These are phyloP conservation scores for Quercus variabilis DNA, from an alignment of 306 rosid genomes.

Conservation along the genomic window DNA sequence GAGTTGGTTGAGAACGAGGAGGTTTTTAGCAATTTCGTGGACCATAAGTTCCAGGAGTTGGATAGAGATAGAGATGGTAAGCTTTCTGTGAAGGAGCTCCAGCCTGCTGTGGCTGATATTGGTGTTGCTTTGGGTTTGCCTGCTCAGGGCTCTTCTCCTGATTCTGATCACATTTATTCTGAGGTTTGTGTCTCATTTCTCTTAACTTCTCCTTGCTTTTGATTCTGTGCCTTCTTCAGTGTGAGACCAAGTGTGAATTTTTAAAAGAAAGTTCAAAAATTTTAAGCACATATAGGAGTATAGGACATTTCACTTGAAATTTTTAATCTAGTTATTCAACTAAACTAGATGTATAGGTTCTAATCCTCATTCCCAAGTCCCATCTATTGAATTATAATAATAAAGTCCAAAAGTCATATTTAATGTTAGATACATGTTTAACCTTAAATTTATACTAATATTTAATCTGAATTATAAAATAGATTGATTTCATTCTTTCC, in stretches of 20 bases:
- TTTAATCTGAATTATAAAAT: background rate
- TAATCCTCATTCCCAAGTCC: too few relatives aligned
- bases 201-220: background rate
- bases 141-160: slow-evolving; percentile 67
- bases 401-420: too few relatives aligned
- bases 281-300: too few relatives aligned
- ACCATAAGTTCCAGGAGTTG: slow-evolving; percentile 73
- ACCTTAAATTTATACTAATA: background rate
- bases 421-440: too few relatives aligned
- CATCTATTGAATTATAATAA: too few relatives aligned
- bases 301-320: too few relatives aligned
- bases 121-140: slow-evolving; percentile 98
- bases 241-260: background rate
- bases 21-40: slow-evolving; percentile 72
- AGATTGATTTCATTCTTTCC: background rate
- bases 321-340: too few relatives aligned
- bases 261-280: background rate
- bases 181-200: slow-evolving; percentile 40
- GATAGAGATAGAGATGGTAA: slow-evolving; percentile 84
- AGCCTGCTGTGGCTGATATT: slow-evolving; percentile 95
- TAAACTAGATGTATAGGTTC: too few relatives aligned
- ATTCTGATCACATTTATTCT: slow-evolving; percentile 78
- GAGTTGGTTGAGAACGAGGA: slow-evolving; percentile 82
- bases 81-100: slow-evolving; percentile 80
- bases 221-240: background rate